Conservation (phyloP, 139 green algal genomes). For the Eudorina sp. region DNA sequence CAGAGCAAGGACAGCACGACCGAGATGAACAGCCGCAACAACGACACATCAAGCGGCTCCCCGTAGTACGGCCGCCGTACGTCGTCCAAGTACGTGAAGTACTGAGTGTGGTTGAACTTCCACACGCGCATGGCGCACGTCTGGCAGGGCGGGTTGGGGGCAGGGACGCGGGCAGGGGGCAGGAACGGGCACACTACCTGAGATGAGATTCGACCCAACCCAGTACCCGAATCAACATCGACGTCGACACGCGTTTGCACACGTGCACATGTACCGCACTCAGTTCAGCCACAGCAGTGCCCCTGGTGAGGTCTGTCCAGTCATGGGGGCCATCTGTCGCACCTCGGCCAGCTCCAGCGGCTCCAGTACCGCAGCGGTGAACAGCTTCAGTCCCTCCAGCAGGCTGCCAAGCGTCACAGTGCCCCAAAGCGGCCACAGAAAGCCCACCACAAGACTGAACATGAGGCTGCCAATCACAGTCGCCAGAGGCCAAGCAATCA, state of each 20-base stretch:
- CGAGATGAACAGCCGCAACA: background rate
- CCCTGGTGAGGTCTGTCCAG: too few species aligned
- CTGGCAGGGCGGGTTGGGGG: background rate
- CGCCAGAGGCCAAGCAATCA: conserved; percentile 15
- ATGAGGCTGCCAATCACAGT: background rate
- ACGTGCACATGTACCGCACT: too few species aligned
- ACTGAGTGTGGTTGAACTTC: background rate
- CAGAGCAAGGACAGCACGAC: conserved; percentile 6
- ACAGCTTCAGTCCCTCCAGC: background rate
- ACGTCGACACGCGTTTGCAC: too few species aligned
- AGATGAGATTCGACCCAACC: too few species aligned
- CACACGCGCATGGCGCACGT: conserved; percentile 28
- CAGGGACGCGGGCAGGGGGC: too few species aligned
- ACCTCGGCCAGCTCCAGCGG: conserved; percentile 24
- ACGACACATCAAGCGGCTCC: conserved; percentile 26
- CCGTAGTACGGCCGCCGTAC: conserved; percentile 33
- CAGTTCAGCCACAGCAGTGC: too few species aligned
- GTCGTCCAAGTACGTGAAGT: conserved; percentile 13
- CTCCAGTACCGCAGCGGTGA: background rate
- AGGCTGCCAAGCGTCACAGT: conserved; percentile 2
- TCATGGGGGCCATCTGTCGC: background rate
- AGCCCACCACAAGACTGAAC: conserved; percentile 12
- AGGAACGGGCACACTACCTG: too few species aligned
- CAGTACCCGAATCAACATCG: too few species aligned
- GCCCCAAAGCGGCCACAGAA: conserved; percentile 29